Evolutionary conservation across 2,329 filamentous ascomycete genomes (phyloP), one percentile per base, ranked within the genome.

Genomic region (Rosellinia necatrix): DNA sequence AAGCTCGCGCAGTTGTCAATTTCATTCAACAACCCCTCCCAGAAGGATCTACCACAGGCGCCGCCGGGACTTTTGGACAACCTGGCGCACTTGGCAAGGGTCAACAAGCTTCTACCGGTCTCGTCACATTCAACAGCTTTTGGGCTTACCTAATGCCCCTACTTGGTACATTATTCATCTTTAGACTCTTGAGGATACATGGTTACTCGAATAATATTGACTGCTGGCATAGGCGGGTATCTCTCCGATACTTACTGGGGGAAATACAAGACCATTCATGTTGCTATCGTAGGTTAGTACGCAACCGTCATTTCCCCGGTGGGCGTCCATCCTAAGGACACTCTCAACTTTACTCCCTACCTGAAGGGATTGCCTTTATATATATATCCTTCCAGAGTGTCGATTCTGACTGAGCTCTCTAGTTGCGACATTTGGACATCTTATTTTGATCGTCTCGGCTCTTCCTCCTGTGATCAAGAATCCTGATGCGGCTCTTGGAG

Each of bases 181-280:
- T n/a, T n/a, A n/a, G n/a, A n/a, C n/a, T 44, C 19, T 6, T 41
- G 38, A 21, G 19, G 12, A 37, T 37, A 37, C 19, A 10, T 13
- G 21, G 15, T 41, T 2, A 22, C 12, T 41, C 8, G n/a, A 3
- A 15, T 46, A 6, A 43, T 40, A 24, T 10, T 49, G 35, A 59
- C 34, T 22, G n/a, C 22, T 41, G 17, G 44, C 34, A 61, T 80
- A 52, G 81, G 82, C 65, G 81, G 80, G 64, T 82, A 82, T 66
- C 74, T 84, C 48, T 80, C 81, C 8, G 75, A 85, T 64, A 78
- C 81, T 65, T 84, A 83, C 58, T 76, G 84, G 24, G 83, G 83
- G 49, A 82, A 82, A 66, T 85, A 82, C 74, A 84, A 82, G 72
- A 83, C 83, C n/a, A 85, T 86, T 57, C 72, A 82, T 56, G 66